A percentile compares a stretch with the other conserved stretches of the same genome.
These are phyloP conservation scores for Plasmodium falciparum DNA, from an alignment of 169 alveolate genomes.

Conservation along the genomic window DNA sequence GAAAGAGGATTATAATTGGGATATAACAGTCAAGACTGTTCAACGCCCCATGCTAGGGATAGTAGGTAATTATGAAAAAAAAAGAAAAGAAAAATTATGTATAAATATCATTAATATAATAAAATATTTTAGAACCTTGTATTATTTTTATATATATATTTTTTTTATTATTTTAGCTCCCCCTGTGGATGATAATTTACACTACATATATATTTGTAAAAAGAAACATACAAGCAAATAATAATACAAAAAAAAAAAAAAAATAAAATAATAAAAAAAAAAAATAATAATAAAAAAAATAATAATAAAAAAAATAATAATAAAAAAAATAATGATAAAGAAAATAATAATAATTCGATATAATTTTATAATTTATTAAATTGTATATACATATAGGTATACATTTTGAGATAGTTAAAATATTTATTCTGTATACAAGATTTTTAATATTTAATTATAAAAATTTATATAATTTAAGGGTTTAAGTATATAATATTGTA, in stretches of 20 bases:
- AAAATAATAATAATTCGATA: no score
- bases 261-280: neutral
- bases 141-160: constrained; percentile 13
- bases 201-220: constrained; percentile 68
- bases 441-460: no score
- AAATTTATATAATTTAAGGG: no score
- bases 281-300: neutral
- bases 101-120: neutral
- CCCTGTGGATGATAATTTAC: constrained; percentile 71
- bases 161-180: constrained; percentile 38
- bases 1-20: constrained; percentile 66
- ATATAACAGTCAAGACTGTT: constrained; percentile 58
- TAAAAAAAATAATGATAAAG: no score
- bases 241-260: neutral
- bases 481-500: no score
- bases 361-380: no score
- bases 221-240: constrained; percentile 27
- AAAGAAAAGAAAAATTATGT: neutral
- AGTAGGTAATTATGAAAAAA: constrained; percentile 24
- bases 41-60: constrained; percentile 74
- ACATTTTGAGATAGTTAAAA: no score
- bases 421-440: no score
- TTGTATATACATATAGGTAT: no score
- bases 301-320: no score
- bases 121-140: neutral